These are phyloP conservation scores for Straminergon stramineum DNA, from an alignment of 225 moss, liverwort and hornwort genomes.

Conservation along the genomic window DNA sequence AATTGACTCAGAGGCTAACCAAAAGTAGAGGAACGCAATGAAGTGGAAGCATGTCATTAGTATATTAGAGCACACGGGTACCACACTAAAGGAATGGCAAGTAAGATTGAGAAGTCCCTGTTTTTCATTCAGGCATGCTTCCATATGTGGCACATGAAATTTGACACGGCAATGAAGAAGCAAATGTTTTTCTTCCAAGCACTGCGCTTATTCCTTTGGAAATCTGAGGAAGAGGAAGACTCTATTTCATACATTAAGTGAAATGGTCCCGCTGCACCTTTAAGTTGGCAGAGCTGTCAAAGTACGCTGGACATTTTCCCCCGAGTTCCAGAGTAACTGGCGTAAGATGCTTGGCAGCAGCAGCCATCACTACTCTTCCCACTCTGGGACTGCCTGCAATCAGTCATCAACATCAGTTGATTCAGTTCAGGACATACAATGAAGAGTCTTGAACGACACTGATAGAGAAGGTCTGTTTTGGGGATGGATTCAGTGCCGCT, in stretches of 20 bases:
- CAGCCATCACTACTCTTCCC: constrained; percentile 52
- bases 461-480: neutral
- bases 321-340: constrained; percentile 73
- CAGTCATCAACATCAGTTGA: neutral
- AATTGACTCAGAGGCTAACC: neutral
- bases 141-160: too few relatives aligned
- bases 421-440: neutral
- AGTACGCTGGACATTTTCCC: constrained; percentile 64
- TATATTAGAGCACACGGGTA: neutral
- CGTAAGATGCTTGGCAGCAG: constrained; percentile 69
- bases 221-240: neutral
- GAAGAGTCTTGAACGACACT: neutral
- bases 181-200: neutral
- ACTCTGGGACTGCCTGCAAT: constrained; percentile 44
- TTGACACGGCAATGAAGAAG: neutral
- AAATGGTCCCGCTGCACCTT: constrained; percentile 1
- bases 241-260: neutral
- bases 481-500: neutral
- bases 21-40: neutral
- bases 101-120: neutral
- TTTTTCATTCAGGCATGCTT: neutral
- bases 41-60: neutral
- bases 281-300: constrained; percentile 48
- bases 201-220: neutral
- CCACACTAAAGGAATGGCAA: neutral